Evolutionary conservation across 2,329 filamentous ascomycete species (phyloP), one percentile per base, ranked within the genome.

Genomic region (Fusarium bactridioides): DNA sequence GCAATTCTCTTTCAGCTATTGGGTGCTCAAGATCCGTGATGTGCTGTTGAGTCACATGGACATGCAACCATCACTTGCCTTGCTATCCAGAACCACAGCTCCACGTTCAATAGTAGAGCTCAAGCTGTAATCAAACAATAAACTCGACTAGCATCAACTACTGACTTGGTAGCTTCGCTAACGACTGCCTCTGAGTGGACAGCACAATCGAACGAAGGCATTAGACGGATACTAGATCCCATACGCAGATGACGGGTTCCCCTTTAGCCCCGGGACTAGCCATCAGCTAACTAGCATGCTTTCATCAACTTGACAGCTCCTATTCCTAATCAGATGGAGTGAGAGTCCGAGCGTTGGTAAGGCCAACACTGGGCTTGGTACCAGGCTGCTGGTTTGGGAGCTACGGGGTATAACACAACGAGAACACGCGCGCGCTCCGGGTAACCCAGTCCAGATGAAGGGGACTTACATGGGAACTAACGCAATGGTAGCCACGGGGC

Each of bases 371-470:
- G 12, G 19, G 25, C 31, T 58, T 19, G 11, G n/a, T 25, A 21
- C 18, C n/a, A 1, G 2, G 7, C 18, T 25, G 23, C 7, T 12
- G 47, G n/a, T 21, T 23, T 35, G 18, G 10, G 13, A 37, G 10
- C 18, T 35, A 21, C 18, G 5, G 13, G 18, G 16, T 37, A 21
- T 21, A 37, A 10, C 18, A n/a, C 0, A 8, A 8, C 18, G 12
- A 51, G 16, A 51, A 51, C 18, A 8, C n/a, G 19, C 29, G 40
- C 29, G 23, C 40, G 29, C 23, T 15, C 13, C 40, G 19, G 29
- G 15, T 1, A 27, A 7, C 5, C 2, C 13, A 16, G 1, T 15
- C 18, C 0, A 27, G 23, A 8, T 0, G 1, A 37, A 23, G 0
- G 19, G 50, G 13, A 38, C 50, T 4, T n/a, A 4, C 40, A 13